Conservation (phyloP, 140 eudicot genomes). For the Oenanthe javanica region DNA sequence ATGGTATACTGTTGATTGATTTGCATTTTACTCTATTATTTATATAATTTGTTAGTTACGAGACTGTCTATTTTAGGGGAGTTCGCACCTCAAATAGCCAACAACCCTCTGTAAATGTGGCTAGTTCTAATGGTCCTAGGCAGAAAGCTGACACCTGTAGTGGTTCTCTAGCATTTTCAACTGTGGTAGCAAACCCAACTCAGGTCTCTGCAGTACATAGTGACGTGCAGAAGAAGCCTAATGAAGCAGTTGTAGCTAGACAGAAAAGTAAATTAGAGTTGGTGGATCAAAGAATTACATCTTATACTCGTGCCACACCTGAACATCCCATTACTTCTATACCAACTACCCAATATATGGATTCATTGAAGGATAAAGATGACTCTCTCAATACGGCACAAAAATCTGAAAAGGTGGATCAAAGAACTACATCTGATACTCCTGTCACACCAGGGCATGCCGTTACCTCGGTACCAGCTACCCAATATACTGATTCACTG, state of each 20-base stretch:
- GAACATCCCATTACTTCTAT: constrained; percentile 20
- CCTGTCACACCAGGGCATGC: constrained; percentile 18
- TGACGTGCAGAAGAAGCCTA: constrained; percentile 38
- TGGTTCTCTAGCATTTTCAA: constrained; percentile 32
- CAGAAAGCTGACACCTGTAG: constrained; percentile 39
- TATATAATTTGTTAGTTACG: neutral
- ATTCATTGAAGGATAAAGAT: constrained; percentile 25
- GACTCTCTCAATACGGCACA: neutral
- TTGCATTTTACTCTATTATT: neutral
- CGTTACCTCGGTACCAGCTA: constrained; percentile 17
- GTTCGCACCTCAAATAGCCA: constrained; percentile 58
- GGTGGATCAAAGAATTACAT: constrained; percentile 18
- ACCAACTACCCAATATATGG: constrained; percentile 23
- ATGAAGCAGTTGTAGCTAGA: constrained; percentile 32
- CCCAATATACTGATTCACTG: constrained; percentile 23
- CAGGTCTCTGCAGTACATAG: constrained; percentile 27
- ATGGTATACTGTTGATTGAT: constrained; percentile 42
- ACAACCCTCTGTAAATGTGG: constrained; percentile 32
- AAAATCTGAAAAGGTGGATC: constrained; percentile 21
- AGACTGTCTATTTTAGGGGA: constrained; percentile 52
- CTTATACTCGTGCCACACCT: constrained; percentile 20
- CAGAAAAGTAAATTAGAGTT: constrained; percentile 35
- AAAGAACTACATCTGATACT: constrained; percentile 18
- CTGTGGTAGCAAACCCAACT: constrained; percentile 32
- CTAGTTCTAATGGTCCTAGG: constrained; percentile 45